phyloP scores from a whole-genome alignment of 345 rosid species.

The Adansonia digitata region DNA sequence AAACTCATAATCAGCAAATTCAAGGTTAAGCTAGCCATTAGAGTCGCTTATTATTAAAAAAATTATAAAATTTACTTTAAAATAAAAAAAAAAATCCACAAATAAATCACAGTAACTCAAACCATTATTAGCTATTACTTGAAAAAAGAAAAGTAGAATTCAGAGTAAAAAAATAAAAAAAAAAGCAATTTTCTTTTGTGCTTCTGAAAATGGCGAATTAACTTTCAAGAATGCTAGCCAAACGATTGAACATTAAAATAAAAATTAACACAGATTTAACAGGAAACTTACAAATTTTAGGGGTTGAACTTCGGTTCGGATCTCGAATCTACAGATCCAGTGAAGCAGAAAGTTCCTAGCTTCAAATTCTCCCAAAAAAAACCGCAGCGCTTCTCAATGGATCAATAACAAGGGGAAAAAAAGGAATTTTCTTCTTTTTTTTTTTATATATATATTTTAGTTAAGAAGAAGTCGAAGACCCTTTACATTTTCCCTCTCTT shows the following conservation, averaged over 20 bases:
- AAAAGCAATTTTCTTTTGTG: neutral
- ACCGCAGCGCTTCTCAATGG: neutral
- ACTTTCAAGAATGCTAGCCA: neutral
- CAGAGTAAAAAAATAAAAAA: neutral
- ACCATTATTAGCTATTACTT: neutral
- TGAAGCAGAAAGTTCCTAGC: neutral
- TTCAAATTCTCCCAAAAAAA: neutral
- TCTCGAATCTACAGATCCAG: slow-evolving; percentile 3
- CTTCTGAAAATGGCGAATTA: neutral
- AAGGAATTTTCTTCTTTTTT: neutral
- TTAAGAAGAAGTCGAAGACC: neutral
- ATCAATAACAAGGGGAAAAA: neutral
- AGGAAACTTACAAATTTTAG: neutral
- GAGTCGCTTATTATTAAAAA: neutral
- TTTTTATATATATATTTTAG: neutral
- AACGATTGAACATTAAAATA: neutral
- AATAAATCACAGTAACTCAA: neutral
- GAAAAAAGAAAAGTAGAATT: neutral
- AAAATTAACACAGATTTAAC: neutral
- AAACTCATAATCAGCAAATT: neutral
- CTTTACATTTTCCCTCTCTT: neutral
- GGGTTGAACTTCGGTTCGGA: neutral
- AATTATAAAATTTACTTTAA: neutral
- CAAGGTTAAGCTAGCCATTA: neutral
- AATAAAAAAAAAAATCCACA: neutral